Evolutionary conservation across 1,284 basidiomycete species (phyloP), one percentile per base, ranked within the genome.

Genomic region (Microbotryum silenes-acaulis): DNA sequence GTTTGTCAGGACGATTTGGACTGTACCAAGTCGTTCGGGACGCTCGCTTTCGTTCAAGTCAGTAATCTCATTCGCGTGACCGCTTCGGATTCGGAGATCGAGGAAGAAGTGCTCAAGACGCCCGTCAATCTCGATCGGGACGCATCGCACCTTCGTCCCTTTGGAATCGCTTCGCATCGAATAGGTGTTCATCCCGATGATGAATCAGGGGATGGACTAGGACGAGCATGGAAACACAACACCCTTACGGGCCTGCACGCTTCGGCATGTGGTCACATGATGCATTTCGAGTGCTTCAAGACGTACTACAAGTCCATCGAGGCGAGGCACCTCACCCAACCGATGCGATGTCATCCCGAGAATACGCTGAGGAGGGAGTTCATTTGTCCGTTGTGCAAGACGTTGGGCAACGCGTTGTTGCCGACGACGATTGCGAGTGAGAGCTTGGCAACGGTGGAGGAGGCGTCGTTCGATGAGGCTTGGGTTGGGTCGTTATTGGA

Each of bases 301-400:
- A 86, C 87, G 1, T 98, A 98, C 75, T 91, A 84, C 69, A 77
- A 83, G 4, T 91, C 91, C 20, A 88, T 96, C 58, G 84, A 91
- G 60, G 86, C 88, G 67, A 85, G 94, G 20, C 96, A 98, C 74
- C 83, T 88, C 6, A 81, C 86, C 0, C 94, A 98, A 72, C 85
- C 90, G 4, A 91, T 91, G 8, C 81, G 96, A 42, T 93, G 94
- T 70, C 94, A 97, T 72, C 94, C 96, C 0, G 94, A 98, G 74
- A 89, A 86, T 72, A 88, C 93, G 37, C 84, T 87, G 21, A 82
- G 96, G 50, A 88, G 89, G 73, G 96, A 99, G 75, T 98, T 87
- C 77, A 89, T 97, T 57, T 98, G 96, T 72, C 96, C 96, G 0
- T 77, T 99, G n/a, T 99, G 96, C 81, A 98, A 98, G 78, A 91